Base-by-base conservation (phyloP, 208 protist species). In the Crithidia thermophila region DNA sequence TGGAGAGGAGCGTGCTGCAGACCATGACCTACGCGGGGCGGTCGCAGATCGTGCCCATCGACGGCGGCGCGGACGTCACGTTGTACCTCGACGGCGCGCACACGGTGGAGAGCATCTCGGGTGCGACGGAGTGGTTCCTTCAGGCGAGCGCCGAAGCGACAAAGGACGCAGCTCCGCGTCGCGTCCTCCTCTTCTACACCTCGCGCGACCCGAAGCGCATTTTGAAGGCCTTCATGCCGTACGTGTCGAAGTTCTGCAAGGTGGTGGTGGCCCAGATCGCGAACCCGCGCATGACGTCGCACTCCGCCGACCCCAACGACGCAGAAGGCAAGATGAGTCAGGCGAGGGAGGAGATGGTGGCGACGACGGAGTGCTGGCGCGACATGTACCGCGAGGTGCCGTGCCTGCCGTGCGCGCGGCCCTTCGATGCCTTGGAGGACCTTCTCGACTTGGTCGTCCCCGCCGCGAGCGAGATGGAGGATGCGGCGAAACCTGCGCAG, bases 71-170 rank as follows among this genome's bases (percentile, higher is more conserved):
- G 2, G 71, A 84, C 56, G 73, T 65, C 23, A 91, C 82, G 0
- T 60, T 94, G 10, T 94, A 92, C 66, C 65, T 97, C 10, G 93
- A 97, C 63, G 90, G 93, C n/a, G 93, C 93, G 1, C 93, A 97
- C 72, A 97, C 93, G 0, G 67, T 69, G 31, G 90, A 95, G 79
- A 97, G 93, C 59, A 55, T 97, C 16, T 18, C 37, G 5, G 37
- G 72, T 30, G 88, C 88, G 5, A 86, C 80, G 18, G 42, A 73
- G 45, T 97, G 93, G 90, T 95, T 94, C 49, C 34, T 94, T n/a
- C 75, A 85, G 3, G 83, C 51, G n/a, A 95, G 90, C 67, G 74
- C 77, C 20, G 53, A 40, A 6, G 33, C 55, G 11, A 81, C 78
- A 34, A 43, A 72, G 34, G 78, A 85, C 53, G 14, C 75, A 36